Evolutionary conservation across 2,329 filamentous ascomycete species (phyloP).

Genomic region (Colletotrichum tamarilloi): DNA sequence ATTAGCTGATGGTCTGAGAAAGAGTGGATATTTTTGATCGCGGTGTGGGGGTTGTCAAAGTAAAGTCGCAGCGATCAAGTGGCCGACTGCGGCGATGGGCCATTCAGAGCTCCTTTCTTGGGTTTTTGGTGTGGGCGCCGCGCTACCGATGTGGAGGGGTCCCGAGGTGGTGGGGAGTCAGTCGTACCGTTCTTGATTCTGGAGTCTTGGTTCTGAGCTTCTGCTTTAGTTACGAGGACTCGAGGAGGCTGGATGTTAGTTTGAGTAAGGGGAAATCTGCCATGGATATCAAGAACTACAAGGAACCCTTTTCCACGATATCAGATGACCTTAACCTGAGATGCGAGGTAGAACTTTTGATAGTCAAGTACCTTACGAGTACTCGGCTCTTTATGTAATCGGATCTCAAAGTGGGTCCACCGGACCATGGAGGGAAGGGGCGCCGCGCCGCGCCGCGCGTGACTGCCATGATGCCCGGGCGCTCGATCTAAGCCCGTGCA

Average conservation of each 20-base stretch:
- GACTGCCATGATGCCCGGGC: neutral
- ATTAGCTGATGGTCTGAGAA: slow-evolving; percentile 22
- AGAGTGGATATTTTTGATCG: slow-evolving; percentile 7
- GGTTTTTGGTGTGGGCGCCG: neutral
- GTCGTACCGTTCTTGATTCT: slow-evolving; percentile 9
- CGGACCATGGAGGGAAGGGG: neutral
- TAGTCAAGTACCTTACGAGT: no score
- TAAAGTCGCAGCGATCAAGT: slow-evolving; percentile 12
- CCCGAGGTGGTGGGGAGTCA: slow-evolving; percentile 20
- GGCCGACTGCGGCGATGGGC: neutral
- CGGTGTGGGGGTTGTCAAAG: slow-evolving; percentile 11
- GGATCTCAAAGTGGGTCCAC: neutral
- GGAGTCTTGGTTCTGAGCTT: neutral
- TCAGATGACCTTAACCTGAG: no score
- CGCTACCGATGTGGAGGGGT: slow-evolving; percentile 11
- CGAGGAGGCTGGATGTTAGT: no score
- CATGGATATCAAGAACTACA: neutral
- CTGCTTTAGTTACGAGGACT: neutral
- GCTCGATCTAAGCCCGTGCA: neutral
- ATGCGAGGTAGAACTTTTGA: no score
- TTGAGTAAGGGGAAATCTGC: no score
- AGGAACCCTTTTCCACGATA: neutral
- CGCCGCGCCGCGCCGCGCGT: neutral
- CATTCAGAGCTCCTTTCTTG: neutral
- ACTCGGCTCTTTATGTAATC: neutral